Conservation (phyloP, 495 filamentous ascomycete species). For the Penicillium tannophilum region DNA sequence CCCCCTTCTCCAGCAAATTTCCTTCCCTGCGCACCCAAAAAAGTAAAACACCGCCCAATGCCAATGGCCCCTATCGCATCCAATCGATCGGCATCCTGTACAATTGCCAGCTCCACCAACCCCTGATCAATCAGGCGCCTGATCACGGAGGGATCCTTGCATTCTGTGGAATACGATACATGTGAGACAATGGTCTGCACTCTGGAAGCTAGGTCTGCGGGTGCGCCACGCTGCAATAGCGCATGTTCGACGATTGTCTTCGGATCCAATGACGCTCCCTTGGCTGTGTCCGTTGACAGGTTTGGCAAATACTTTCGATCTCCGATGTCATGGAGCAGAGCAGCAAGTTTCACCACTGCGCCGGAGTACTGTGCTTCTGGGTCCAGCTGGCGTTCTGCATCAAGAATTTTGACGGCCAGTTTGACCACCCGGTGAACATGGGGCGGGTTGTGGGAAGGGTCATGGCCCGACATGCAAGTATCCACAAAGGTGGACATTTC, state of each 20-base stretch:
- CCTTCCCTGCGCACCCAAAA: conserved; percentile 60
- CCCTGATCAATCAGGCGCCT: conserved; percentile 49
- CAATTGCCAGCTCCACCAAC: conserved; percentile 76
- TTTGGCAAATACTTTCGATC: conserved; percentile 74
- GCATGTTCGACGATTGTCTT: conserved; percentile 57
- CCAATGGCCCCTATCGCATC: conserved; percentile 89
- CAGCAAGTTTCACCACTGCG: conserved; percentile 66
- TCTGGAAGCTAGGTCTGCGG: conserved; percentile 54
- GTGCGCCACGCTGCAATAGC: conserved; percentile 58
- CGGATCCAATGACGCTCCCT: conserved; percentile 31
- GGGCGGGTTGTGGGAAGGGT: conserved; percentile 81
- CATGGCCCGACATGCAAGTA: conserved; percentile 77
- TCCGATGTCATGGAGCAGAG: conserved; percentile 84
- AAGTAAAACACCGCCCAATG: conserved; percentile 77
- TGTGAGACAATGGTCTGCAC: conserved; percentile 70
- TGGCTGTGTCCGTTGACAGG: conserved; percentile 8
- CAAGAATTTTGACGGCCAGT: conserved; percentile 64
- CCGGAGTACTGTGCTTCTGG: conserved; percentile 45
- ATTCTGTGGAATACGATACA: conserved; percentile 79
- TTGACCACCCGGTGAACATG: conserved; percentile 80
- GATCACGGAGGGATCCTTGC: conserved; percentile 56
- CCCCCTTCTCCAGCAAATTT: conserved; percentile 31
- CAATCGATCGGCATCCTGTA: conserved; percentile 88
- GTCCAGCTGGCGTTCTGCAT: conserved; percentile 39
- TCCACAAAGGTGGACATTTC: conserved; percentile 60